phyloP scores from a whole-genome alignment of 441 rosid genomes.

The Melastoma candidum region DNA sequence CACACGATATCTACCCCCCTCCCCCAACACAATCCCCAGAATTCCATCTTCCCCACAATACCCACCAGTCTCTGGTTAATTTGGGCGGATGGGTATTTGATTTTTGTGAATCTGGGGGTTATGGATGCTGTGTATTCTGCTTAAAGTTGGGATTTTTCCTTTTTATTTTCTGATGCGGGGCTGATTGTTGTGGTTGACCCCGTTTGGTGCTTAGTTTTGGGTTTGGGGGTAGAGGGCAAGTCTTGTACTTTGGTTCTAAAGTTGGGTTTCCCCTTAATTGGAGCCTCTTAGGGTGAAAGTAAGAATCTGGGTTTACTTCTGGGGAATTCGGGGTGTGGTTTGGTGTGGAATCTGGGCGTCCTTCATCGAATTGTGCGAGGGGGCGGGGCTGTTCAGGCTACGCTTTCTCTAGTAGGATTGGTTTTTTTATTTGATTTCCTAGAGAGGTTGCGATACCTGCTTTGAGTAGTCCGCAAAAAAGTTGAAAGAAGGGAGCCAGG shows the following conservation, averaged over 20 bases:
- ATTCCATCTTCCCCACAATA: too few species aligned
- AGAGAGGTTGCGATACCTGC: constrained; percentile 4
- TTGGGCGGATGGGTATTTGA: too few species aligned
- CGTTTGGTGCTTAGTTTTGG: constrained; percentile 20
- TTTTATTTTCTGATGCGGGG: constrained; percentile 13
- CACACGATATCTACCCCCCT: too few species aligned
- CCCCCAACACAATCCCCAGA: too few species aligned
- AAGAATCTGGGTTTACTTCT: constrained; percentile 20
- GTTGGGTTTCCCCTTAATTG: constrained; percentile 18
- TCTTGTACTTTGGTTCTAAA: constrained; percentile 24
- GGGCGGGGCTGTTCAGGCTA: constrained; percentile 17
- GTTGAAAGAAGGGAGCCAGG: constrained; percentile 1
- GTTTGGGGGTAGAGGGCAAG: constrained; percentile 11
- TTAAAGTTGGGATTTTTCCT: constrained; percentile 15
- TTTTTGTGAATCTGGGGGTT: too few species aligned
- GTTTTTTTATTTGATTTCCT: constrained; percentile 11
- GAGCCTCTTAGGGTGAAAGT: constrained; percentile 14
- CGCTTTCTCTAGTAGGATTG: constrained; percentile 10
- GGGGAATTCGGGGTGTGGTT: constrained; percentile 17
- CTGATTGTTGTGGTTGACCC: too few species aligned
- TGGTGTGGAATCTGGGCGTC: constrained; percentile 24
- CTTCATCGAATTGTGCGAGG: constrained; percentile 7
- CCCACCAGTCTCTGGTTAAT: too few species aligned
- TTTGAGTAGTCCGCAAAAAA: constrained; percentile 3
- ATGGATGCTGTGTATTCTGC: too few species aligned